Evolutionary conservation across 805 yeast species (phyloP), one percentile per base, ranked within the genome.

Genomic region (Brettanomyces anomalus): DNA sequence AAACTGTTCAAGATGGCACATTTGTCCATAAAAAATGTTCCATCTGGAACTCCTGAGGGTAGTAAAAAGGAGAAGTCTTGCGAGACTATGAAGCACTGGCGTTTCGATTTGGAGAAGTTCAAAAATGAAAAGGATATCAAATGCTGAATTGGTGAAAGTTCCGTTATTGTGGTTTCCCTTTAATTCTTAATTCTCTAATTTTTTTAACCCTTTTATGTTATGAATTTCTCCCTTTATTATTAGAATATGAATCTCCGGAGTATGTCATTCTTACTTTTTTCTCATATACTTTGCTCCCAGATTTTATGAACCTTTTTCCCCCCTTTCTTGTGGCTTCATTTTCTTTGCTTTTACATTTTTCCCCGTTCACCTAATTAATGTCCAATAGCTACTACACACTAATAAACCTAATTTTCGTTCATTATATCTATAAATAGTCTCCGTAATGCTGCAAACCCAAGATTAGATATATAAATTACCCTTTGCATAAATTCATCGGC

Each of bases 1-100:
- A 56, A 56, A 28, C 58, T 77, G 43, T 65, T 77, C 3, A 60
- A 65, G 32, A 54, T 71, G 52, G 76, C 82, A 37, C 68, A 70
- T 46, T 66, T 83, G 45, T 81, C 89, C 7, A 67, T 68, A 39
- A 72, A 71, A 49, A 79, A 81, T 56, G 81, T 76, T 14, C 81
- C 85, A 11, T 80, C 86, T 42, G 90, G 93, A 36, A 66, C 82
- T 3, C 46, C 62, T 15, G 46, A 46, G 19, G 55, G 50, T 10
- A 50, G 51, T 21, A 18, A 49, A 17, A 70, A 67, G 47, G 75
- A 72, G 41, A 73, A 75, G 4, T 79, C 78, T 52, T 72, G 77
- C 36, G 85, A 77, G 45, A 33, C 43, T 14, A 47, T 44, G 41
- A 44, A 56, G 35, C 94, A 85, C 61, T 85, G 94, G 94, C 76